phyloP scores from a whole-genome alignment of 2,329 filamentous ascomycete species.

The Diaporthe australafricana region DNA sequence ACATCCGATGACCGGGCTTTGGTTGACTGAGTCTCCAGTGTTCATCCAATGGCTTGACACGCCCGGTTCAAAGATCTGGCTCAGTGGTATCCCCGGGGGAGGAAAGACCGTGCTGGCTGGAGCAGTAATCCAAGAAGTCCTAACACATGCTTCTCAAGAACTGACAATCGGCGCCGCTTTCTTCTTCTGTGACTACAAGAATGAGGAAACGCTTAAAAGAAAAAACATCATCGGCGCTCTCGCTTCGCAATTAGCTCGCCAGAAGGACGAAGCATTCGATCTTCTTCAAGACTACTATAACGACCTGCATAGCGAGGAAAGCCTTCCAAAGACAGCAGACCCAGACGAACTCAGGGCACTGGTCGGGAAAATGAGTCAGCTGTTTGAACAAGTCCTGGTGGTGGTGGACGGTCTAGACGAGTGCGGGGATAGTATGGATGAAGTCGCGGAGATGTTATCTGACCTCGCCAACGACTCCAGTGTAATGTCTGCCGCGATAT shows the following conservation, averaged over 20 bases:
- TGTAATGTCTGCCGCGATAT: not conserved
- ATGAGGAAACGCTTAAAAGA: not conserved
- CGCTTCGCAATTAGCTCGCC: not conserved
- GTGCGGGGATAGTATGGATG: not conserved
- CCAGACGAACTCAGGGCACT: not conserved
- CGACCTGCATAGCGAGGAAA: not conserved
- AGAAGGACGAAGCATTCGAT: not conserved
- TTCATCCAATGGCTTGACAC: conserved; percentile 41
- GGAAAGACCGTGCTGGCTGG: conserved; percentile 45
- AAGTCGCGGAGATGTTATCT: not conserved
- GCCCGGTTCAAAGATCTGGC: conserved; percentile 40
- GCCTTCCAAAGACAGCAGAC: not conserved
- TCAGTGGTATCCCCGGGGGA: conserved; percentile 44
- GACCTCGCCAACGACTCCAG: not conserved
- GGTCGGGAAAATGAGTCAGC: not conserved
- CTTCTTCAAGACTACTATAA: not conserved
- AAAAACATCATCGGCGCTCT: not conserved
- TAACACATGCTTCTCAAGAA: not conserved
- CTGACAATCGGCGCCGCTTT: not conserved
- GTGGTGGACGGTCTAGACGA: not conserved
- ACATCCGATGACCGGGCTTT: conserved; percentile 42
- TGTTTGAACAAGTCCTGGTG: not conserved
- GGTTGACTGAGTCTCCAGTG: conserved; percentile 36
- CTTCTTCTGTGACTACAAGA: not conserved
- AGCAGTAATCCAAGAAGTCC: conserved; percentile 39